These are phyloP conservation scores for Leccinum boreale DNA, from an alignment of 768 basidiomycete genomes.

Conservation along the genomic window DNA sequence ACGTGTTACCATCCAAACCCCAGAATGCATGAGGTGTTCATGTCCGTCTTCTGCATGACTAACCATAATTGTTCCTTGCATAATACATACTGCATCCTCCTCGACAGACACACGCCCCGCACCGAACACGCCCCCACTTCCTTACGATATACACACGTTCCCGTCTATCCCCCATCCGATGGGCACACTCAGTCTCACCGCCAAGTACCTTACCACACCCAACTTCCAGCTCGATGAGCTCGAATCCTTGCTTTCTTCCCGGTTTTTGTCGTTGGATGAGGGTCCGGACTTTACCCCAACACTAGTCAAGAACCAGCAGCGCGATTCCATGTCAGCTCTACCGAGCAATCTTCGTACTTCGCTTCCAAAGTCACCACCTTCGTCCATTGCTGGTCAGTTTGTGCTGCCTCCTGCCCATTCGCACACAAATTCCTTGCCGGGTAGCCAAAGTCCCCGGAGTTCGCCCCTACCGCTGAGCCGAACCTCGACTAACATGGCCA, in stretches of 20 bases:
- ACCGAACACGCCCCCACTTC: constrained; percentile 37
- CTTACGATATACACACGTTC: constrained; percentile 58
- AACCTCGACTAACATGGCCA: constrained; percentile 31
- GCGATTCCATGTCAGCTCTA: constrained; percentile 49
- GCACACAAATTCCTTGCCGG: constrained; percentile 37
- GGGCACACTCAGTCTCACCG: constrained; percentile 60
- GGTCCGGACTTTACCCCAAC: constrained; percentile 71
- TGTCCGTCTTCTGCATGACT: constrained; percentile 23
- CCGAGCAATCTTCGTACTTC: constrained; percentile 42
- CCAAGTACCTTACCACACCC: constrained; percentile 64
- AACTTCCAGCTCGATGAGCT: constrained; percentile 73
- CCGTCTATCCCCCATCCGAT: constrained; percentile 64
- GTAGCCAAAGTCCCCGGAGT: constrained; percentile 35
- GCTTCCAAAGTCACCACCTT: constrained; percentile 46
- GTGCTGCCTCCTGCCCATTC: constrained; percentile 35
- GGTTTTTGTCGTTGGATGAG: constrained; percentile 67
- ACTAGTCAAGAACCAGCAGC: constrained; percentile 58
- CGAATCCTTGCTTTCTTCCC: constrained; percentile 71
- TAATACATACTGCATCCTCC: constrained; percentile 2
- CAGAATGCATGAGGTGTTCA: constrained; percentile 29
- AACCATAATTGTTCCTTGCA: constrained; percentile 4
- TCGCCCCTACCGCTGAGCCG: constrained; percentile 35
- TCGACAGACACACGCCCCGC: constrained; percentile 39
- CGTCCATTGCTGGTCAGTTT: constrained; percentile 44
- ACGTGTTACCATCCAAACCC: constrained; percentile 25